A percentile compares a stretch with the other conserved stretches of the same genome.
phyloP scores from a whole-genome alignment of 2,329 filamentous ascomycete species.

The Dendryphion nanum region DNA sequence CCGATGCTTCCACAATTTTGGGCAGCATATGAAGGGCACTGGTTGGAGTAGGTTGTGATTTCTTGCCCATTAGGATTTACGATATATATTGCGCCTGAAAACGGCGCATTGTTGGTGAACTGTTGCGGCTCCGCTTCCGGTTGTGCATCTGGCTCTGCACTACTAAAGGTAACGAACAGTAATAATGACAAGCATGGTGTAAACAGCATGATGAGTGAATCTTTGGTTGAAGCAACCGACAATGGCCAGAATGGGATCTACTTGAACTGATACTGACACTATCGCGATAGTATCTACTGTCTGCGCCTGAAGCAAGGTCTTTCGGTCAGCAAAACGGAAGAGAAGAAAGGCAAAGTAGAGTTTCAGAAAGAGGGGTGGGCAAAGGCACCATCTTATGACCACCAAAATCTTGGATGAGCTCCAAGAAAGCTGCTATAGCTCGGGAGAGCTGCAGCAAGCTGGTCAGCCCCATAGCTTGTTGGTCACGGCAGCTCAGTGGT shows the following conservation, averaged over 20 bases:
- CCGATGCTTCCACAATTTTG: slow-evolving; percentile 44
- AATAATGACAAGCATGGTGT: too few species aligned
- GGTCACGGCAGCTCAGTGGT: slow-evolving; percentile 26
- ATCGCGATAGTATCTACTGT: too few species aligned
- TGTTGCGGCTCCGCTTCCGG: slow-evolving; percentile 21
- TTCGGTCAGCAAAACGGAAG: too few species aligned
- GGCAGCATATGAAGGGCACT: slow-evolving; percentile 35
- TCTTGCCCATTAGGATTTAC: slow-evolving; percentile 32
- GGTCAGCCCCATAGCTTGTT: slow-evolving; percentile 30
- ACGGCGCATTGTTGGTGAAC: slow-evolving; percentile 38
- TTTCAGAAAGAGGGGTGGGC: slow-evolving; percentile 10
- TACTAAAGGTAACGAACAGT: slow-evolving; percentile 12
- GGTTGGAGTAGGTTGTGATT: slow-evolving; percentile 29
- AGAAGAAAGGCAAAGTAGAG: slow-evolving; percentile 5
- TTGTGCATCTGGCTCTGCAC: slow-evolving; percentile 21
- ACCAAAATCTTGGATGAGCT: slow-evolving; percentile 14
- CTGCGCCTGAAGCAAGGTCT: too few species aligned
- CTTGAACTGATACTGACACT: too few species aligned
- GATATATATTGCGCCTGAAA: slow-evolving; percentile 41
- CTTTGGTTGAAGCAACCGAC: too few species aligned
- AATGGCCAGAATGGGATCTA: too few species aligned
- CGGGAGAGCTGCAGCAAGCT: slow-evolving; percentile 23
- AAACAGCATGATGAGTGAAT: too few species aligned
- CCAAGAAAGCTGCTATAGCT: slow-evolving; percentile 21
- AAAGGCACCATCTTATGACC: slow-evolving; percentile 23